phyloP scores from a whole-genome alignment of 2,329 filamentous ascomycete genomes.

The Mycosphaerella arachidis region DNA sequence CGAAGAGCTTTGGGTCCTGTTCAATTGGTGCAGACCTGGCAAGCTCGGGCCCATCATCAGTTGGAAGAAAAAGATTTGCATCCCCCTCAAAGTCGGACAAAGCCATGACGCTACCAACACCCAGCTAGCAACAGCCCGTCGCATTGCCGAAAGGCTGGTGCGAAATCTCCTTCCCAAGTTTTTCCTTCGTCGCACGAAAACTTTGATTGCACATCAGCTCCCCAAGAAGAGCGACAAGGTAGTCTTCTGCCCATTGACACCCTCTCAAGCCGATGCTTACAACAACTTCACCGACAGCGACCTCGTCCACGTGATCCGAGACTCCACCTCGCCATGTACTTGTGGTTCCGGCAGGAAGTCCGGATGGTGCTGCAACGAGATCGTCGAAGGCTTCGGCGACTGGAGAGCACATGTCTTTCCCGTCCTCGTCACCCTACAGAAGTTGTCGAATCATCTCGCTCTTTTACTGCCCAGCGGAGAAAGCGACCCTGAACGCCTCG shows the following conservation, averaged over 20 bases:
- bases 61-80: slow-evolving; percentile 74
- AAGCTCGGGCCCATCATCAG: slow-evolving; percentile 61
- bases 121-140: slow-evolving; percentile 75
- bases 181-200: slow-evolving; percentile 90
- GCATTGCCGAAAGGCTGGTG: slow-evolving; percentile 78
- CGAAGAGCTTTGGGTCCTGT: slow-evolving; percentile 89
- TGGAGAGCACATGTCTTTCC: slow-evolving; percentile 84
- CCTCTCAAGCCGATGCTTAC: slow-evolving; percentile 76
- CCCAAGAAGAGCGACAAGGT: slow-evolving; percentile 93
- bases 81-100: slow-evolving; percentile 80
- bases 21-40: slow-evolving; percentile 95
- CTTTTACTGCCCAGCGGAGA: slow-evolving; percentile 68
- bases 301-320: slow-evolving; percentile 64
- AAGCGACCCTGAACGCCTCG: slow-evolving; percentile 67
- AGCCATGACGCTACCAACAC: slow-evolving; percentile 83
- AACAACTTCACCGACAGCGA: slow-evolving; percentile 72
- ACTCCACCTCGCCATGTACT: slow-evolving; percentile 62
- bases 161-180: slow-evolving; percentile 83
- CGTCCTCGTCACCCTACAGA: slow-evolving; percentile 74
- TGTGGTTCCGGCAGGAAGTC: slow-evolving; percentile 65
- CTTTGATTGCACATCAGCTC: slow-evolving; percentile 82
- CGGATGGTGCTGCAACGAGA: slow-evolving; percentile 74
- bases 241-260: slow-evolving; percentile 88
- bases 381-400: slow-evolving; percentile 56
- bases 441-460: slow-evolving; percentile 88